These are phyloP conservation scores for Claviceps sp. DNA, from an alignment of 2,329 filamentous ascomycete species.

Conservation along the genomic window DNA sequence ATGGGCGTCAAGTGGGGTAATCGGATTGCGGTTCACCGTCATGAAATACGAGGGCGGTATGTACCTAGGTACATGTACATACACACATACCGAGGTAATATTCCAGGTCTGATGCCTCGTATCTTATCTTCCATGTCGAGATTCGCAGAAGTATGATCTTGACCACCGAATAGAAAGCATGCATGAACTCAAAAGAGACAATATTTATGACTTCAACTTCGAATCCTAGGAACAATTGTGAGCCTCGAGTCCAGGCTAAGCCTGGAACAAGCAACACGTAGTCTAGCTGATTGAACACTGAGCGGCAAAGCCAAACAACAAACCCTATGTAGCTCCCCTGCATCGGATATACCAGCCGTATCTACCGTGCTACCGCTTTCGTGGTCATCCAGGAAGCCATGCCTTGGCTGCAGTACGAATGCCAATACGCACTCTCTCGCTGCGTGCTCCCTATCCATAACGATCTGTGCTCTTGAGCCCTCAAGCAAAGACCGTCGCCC, in stretches of 20 bases:
- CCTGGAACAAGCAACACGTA: conserved; percentile 3
- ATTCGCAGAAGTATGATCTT: too few relatives aligned
- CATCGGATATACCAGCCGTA: background rate
- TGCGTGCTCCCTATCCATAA: background rate
- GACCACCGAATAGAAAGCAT: background rate
- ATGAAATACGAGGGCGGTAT: too few relatives aligned
- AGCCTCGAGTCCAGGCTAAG: background rate
- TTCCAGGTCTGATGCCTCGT: too few relatives aligned
- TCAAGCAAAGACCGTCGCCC: background rate
- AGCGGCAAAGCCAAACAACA: background rate
- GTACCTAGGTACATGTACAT: too few relatives aligned
- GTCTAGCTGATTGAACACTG: conserved; percentile 3
- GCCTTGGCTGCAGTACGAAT: background rate
- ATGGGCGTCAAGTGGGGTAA: too few relatives aligned
- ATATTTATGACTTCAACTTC: background rate
- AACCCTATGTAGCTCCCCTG: background rate
- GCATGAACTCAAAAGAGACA: background rate
- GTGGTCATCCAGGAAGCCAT: background rate
- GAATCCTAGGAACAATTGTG: conserved; percentile 4
- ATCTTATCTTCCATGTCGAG: too few relatives aligned
- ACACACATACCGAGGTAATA: too few relatives aligned
- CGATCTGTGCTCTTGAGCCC: background rate
- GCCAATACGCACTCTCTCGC: background rate
- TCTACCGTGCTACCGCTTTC: background rate
- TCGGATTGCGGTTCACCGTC: too few relatives aligned